Evolutionary conservation across 1,284 basidiomycete genomes (phyloP).

Genomic region (Malassezia slooffiae): DNA sequence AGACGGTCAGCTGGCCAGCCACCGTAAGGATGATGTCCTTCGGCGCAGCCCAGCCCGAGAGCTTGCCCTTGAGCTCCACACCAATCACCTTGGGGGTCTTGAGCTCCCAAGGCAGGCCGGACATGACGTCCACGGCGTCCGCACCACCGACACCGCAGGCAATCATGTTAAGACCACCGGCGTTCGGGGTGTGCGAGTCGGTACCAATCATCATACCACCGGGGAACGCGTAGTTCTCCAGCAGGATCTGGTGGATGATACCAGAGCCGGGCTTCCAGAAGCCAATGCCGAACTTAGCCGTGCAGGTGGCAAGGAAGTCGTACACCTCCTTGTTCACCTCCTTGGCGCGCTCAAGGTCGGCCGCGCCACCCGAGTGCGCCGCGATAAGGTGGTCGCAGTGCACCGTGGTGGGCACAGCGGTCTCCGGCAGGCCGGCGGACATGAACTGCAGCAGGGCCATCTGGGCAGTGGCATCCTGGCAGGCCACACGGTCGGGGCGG

Average conservation of each 20-base stretch:
- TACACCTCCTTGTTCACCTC: slow-evolving; percentile 98
- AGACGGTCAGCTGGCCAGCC: slow-evolving; percentile 46
- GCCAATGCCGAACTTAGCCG: slow-evolving; percentile 96
- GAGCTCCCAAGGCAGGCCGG: slow-evolving; percentile 92
- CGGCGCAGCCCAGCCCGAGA: slow-evolving; percentile 91
- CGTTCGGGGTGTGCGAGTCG: slow-evolving; percentile 97
- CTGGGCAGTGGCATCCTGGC: slow-evolving; percentile 99
- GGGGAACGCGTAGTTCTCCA: slow-evolving; percentile 98
- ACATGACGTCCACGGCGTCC: slow-evolving; percentile 98
- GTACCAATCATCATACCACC: slow-evolving; percentile 99
- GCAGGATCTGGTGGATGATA: slow-evolving; percentile 58
- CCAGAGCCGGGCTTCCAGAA: slow-evolving; percentile 99
- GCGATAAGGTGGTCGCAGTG: slow-evolving; percentile 99
- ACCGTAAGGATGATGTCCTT: slow-evolving; percentile 54
- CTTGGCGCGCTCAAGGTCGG: slow-evolving; percentile 85
- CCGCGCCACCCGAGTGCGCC: slow-evolving; percentile 82
- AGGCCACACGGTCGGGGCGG: slow-evolving; percentile 67
- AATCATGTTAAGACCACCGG: slow-evolving; percentile 96
- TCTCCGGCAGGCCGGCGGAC: slow-evolving; percentile 78
- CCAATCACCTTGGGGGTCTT: slow-evolving; percentile 98
- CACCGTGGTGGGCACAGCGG: slow-evolving; percentile 77
- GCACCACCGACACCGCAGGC: slow-evolving; percentile 99
- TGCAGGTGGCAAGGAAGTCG: slow-evolving; percentile 95
- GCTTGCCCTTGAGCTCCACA: slow-evolving; percentile 89
- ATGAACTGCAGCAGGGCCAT: slow-evolving; percentile 99